These are phyloP conservation scores for Aspergillus bridgeri DNA, from an alignment of 495 filamentous ascomycete species.

Conservation along the genomic window DNA sequence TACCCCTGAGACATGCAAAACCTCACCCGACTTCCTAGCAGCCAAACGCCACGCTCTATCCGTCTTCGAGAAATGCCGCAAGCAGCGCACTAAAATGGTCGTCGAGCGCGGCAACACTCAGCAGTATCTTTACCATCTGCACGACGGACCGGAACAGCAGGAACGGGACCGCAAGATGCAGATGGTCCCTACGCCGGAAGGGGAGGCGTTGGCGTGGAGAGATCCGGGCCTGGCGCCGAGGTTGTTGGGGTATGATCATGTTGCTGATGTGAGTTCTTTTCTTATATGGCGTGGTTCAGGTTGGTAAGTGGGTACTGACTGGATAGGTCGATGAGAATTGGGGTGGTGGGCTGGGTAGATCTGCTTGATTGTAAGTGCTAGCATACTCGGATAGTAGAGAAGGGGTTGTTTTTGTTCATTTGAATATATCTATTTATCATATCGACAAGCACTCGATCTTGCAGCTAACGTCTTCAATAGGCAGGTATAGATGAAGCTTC, in stretches of 20 bases:
- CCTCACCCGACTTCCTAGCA: constrained; percentile 21
- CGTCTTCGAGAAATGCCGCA: constrained; percentile 45
- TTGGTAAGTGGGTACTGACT: not conserved
- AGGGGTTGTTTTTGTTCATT: too few relatives aligned
- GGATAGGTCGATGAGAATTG: not conserved
- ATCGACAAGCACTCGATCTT: too few relatives aligned
- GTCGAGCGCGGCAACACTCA: constrained; percentile 46
- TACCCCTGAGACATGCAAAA: constrained; percentile 19
- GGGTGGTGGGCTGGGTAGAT: not conserved
- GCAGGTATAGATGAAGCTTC: too few relatives aligned
- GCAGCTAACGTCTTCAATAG: too few relatives aligned
- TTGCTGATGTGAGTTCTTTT: constrained; percentile 30
- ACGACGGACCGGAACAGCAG: constrained; percentile 46
- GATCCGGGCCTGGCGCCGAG: constrained; percentile 42
- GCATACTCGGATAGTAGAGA: too few relatives aligned
- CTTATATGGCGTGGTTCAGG: not conserved
- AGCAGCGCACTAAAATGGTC: constrained; percentile 42
- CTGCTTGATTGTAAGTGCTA: not conserved
- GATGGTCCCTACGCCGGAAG: constrained; percentile 42
- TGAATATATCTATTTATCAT: too few relatives aligned
- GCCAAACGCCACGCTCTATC: constrained; percentile 38
- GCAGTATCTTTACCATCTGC: constrained; percentile 49
- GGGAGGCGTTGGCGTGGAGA: constrained; percentile 45
- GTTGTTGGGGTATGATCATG: constrained; percentile 43
- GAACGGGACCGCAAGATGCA: constrained; percentile 44